Conservation (phyloP, 805 yeast genomes). For the Scheffersomyces coipomensis region DNA sequence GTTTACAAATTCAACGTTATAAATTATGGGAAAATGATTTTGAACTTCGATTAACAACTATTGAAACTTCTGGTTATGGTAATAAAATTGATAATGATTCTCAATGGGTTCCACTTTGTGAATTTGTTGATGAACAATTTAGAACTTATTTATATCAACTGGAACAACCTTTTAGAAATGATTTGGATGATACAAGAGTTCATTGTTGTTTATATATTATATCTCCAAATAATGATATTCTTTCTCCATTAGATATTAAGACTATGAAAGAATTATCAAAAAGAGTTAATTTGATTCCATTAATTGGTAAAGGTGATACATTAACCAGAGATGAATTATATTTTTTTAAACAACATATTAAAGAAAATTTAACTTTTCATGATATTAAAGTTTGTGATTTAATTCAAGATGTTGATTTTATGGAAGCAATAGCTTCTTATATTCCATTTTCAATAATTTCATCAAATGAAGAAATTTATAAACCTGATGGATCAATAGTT, state of each 20-base stretch:
- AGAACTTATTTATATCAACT: constrained; percentile 66
- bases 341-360: constrained; percentile 23
- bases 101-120: constrained; percentile 46
- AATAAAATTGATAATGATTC: constrained; percentile 51
- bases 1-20: constrained; percentile 35
- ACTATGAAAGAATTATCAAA: constrained; percentile 33
- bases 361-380: constrained; percentile 17
- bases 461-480: constrained; percentile 43
- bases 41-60: constrained; percentile 55
- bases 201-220: constrained; percentile 87
- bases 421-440: constrained; percentile 29
- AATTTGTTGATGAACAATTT: constrained; percentile 80
- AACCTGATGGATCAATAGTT: constrained; percentile 40
- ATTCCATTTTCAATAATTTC: constrained; percentile 77
- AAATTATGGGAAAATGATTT: constrained; percentile 61
- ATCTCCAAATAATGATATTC: constrained; percentile 60
- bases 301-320: constrained; percentile 37
- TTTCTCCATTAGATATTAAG: constrained; percentile 32
- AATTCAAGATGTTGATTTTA: constrained; percentile 27
- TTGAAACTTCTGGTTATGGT: constrained; percentile 80
- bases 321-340: constrained; percentile 23
- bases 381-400: constrained; percentile 31
- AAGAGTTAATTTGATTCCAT: constrained; percentile 38
- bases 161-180: constrained; percentile 38
- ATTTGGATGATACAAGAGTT: constrained; percentile 59